Conservation (phyloP, 2,329 filamentous ascomycete species). For the Fusarium dimerum region DNA sequence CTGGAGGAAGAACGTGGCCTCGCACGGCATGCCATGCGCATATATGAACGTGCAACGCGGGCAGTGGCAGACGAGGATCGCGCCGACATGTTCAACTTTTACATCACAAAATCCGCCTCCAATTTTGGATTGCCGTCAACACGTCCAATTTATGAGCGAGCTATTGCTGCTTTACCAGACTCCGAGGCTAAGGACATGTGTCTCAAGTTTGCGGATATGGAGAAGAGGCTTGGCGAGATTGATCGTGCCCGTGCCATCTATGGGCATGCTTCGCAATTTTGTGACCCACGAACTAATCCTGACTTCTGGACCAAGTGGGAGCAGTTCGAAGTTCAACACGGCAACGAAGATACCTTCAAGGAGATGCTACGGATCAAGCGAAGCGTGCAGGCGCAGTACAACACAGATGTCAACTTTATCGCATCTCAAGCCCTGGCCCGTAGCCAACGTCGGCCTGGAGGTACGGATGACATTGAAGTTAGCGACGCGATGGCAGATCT, state of each 20-base stretch:
- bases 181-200: slow-evolving; percentile 96
- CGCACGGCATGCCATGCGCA: slow-evolving; percentile 95
- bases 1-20: slow-evolving; percentile 94
- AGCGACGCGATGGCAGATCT: slow-evolving; percentile 87
- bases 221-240: slow-evolving; percentile 86
- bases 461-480: slow-evolving; percentile 48
- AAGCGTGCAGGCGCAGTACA: slow-evolving; percentile 96
- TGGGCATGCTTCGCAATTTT: slow-evolving; percentile 95
- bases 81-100: slow-evolving; percentile 98
- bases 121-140: slow-evolving; percentile 98
- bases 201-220: slow-evolving; percentile 97
- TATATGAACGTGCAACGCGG: slow-evolving; percentile 94
- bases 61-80: slow-evolving; percentile 94
- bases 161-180: slow-evolving; percentile 91
- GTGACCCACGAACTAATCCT: slow-evolving; percentile 86
- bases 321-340: slow-evolving; percentile 93
- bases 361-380: slow-evolving; percentile 98
- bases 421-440: slow-evolving; percentile 91
- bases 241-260: slow-evolving; percentile 95
- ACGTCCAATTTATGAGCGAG: slow-evolving; percentile 91
- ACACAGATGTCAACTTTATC: slow-evolving; percentile 98
- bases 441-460: slow-evolving; percentile 64
- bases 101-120: slow-evolving; percentile 97
- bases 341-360: slow-evolving; percentile 99
- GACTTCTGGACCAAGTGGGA: slow-evolving; percentile 98